Base-by-base conservation (phyloP, 371 early-diverging fungal species). In the Nosema muscidifuracis region DNA sequence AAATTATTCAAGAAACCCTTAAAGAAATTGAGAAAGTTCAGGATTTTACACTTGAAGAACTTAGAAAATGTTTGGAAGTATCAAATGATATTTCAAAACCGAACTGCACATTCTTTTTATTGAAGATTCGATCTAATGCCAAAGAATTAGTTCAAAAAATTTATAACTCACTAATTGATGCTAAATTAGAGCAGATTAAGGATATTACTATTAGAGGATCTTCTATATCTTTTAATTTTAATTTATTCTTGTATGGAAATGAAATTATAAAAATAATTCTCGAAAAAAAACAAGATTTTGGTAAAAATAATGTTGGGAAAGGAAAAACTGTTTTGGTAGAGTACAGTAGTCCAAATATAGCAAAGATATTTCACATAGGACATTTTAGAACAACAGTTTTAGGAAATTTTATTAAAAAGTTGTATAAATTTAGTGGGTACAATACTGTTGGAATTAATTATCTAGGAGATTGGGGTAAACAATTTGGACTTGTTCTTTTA, bases 391-490 rank as follows among this genome's bases (percentile, higher is more conserved):
- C 92, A 69, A 97, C 98, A 2, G 93, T 97, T 74, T 87, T 97
- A 69, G 99, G 99, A 38, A 92, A 91, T 80, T 94, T 94, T 85
- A 85, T 94, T 31, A 84, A 85, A 73, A 89, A 91, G 40, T 85
- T 91, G 12, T 86, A 90, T 81, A 85, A 87, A 68, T 90, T 90
- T 24, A 86, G 89, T 78, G 97, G 97, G 9, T 92, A 90, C 82
- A 86, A 88, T 15, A 88, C 89, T 1, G 82, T 89, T 44, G 86
- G 90, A 20, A 90, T 97, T 80, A 99, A 99, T 85, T 96, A 97
- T 84, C 86, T 99, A 31, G 99, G 99, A 40, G 98, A 99, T 84
- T 99, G 99, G 99, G 99, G 99, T 57, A 99, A 96, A 80, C 98
- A 97, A 83, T 97, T 93, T 84, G 99, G 88, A 33, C 84, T 97